Percentiles rank a stretch among this genome's conserved stretches.
These are phyloP conservation scores for Penicillium goetzii DNA, from an alignment of 495 filamentous ascomycete species.

Conservation along the genomic window DNA sequence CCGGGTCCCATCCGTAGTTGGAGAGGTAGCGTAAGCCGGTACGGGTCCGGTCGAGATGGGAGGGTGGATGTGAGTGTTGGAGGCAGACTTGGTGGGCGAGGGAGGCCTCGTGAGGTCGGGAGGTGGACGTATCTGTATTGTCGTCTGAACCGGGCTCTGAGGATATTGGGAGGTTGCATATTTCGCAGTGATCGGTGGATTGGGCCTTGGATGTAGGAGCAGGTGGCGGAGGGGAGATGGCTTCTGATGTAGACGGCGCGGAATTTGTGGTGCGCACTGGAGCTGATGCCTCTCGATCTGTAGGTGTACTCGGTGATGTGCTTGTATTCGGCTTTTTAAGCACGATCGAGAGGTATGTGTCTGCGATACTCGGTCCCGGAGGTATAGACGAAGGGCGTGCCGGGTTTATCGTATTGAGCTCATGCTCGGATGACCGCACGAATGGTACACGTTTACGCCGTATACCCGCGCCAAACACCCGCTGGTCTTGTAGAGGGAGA, in stretches of 20 bases:
- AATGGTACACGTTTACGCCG: constrained; percentile 79
- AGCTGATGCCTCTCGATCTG: constrained; percentile 4
- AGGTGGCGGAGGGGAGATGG: constrained; percentile 15
- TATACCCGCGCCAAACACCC: constrained; percentile 79
- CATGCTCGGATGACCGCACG: constrained; percentile 64
- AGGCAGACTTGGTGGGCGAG: constrained; percentile 84
- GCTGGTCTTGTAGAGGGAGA: constrained; percentile 71
- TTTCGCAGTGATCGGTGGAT: constrained; percentile 47
- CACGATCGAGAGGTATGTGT: constrained; percentile 75
- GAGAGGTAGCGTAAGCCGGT: constrained; percentile 76
- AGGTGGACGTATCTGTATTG: constrained; percentile 14
- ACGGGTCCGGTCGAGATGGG: constrained; percentile 75
- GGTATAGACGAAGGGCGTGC: constrained; percentile 32
- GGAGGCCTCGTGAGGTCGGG: constrained; percentile 64
- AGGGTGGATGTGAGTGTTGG: constrained; percentile 81
- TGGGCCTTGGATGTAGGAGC: constrained; percentile 1
- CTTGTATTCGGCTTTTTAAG: constrained; percentile 42
- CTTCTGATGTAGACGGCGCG: constrained; percentile 24
- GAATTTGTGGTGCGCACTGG: constrained; percentile 22
- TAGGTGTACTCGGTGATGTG: constrained; percentile 26
- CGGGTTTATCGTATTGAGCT: constrained; percentile 47
- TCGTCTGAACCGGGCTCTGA: neutral
- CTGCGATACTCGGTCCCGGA: constrained; percentile 54
- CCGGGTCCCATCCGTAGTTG: constrained; percentile 86
- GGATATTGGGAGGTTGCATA: constrained; percentile 62